These are phyloP conservation scores for Platanthera zijinensis DNA, from an alignment of 106 monocot genomes.

Conservation along the genomic window DNA sequence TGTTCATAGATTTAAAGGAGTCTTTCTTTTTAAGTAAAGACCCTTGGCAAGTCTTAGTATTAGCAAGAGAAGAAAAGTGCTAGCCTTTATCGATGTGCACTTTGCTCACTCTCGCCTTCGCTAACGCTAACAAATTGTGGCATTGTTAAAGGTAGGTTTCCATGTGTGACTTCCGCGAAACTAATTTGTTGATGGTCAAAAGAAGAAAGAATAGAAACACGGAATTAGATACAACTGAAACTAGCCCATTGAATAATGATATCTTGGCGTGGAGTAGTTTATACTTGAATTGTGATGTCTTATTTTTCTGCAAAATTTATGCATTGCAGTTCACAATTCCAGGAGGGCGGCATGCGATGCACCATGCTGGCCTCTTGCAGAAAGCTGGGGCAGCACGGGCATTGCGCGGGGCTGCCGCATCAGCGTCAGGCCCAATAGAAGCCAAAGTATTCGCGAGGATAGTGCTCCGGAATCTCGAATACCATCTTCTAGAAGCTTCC, in stretches of 20 bases:
- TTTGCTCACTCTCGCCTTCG: too few species aligned
- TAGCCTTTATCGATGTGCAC: too few species aligned
- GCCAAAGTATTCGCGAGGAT: constrained; percentile 83
- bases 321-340: constrained; percentile 85
- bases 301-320: background rate
- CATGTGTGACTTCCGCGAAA: too few species aligned
- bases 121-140: too few species aligned
- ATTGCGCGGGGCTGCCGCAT: constrained; percentile 61
- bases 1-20: too few species aligned
- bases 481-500: constrained; percentile 46
- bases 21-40: too few species aligned
- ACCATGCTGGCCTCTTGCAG: constrained; percentile 70
- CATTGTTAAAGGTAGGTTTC: too few species aligned
- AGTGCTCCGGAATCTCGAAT: constrained; percentile 78
- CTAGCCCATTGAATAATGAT: background rate
- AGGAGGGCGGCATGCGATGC: constrained; percentile 74
- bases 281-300: background rate
- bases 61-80: too few species aligned
- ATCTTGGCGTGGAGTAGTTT: background rate
- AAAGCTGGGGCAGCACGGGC: constrained; percentile 61
- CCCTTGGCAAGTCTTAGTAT: too few species aligned
- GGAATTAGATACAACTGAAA: background rate
- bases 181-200: too few species aligned
- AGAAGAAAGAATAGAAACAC: background rate
- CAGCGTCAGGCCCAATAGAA: constrained; percentile 61